Evolutionary conservation across 2,329 filamentous ascomycete genomes (phyloP), one percentile per base, ranked within the genome.

Genomic region (Sporothrix mexicana): DNA sequence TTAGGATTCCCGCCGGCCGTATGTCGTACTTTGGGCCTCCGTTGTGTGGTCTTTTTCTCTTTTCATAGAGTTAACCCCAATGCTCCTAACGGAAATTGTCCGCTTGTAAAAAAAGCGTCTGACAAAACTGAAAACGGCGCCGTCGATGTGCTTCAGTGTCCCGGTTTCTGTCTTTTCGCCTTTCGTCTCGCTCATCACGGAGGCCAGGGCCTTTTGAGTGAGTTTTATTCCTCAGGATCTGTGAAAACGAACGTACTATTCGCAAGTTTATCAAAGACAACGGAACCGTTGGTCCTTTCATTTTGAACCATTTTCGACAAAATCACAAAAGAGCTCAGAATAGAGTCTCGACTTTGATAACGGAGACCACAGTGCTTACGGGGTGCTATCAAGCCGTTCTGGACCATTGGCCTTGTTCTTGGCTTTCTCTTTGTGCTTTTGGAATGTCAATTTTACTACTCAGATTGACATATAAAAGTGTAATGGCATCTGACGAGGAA

Each of bases 371-470:
- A 15, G 30, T 13, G 30, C 30, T 61, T 61, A 41, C 30, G 25
- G 57, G n/a, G 57, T 62, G 57, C 36, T 20, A 62, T 43, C 17
- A 43, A 43, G 3, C 6, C 13, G 55, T 36, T 62, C 57, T 43
- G 17, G 36, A n/a, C 5, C 30, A 13, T 59, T 6, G 30, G 7
- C 30, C n/a, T 62, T 20, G 57, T 55, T 62, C 30, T 62, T 43
- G 30, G 43, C 57, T 43, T 62, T 62, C 17, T 17, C n/a, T 62
- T 62, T 62, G 57, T 62, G 57, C 57, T 62, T 43, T 59, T 62
- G 17, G 3, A 15, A 9, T 62, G 57, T 62, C 30, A 43, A 62
- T 43, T 43, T 62, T 43, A 62, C 57, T 62, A 15, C 57, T 43
- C 36, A 36, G 7, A 43, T 9, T 20, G 30, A 43, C 57, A 62